Evolutionary conservation across 768 basidiomycete species (phyloP).

Genomic region (Phaffia australis): DNA sequence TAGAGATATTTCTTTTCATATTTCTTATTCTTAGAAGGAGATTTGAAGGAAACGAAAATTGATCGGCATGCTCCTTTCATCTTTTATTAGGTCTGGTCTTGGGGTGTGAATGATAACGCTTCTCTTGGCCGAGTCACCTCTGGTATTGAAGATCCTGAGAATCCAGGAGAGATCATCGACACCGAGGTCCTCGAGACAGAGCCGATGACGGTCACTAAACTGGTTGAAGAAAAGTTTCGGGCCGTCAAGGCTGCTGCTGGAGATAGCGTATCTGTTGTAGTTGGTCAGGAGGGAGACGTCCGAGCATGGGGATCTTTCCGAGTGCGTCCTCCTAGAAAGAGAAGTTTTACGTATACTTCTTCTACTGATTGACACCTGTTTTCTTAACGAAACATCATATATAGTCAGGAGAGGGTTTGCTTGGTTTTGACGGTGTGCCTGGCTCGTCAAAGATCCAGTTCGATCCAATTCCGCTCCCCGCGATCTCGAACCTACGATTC

Average conservation of each 20-base stretch:
- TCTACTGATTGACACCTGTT: neutral
- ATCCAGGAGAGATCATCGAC: constrained; percentile 14
- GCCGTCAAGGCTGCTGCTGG: constrained; percentile 24
- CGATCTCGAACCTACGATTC: constrained; percentile 43
- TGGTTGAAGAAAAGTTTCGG: constrained; percentile 22
- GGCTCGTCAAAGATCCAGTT: constrained; percentile 59
- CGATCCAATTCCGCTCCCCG: constrained; percentile 40
- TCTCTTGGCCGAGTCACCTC: constrained; percentile 22
- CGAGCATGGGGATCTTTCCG: constrained; percentile 27
- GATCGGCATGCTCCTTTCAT: neutral
- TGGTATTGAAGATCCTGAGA: constrained; percentile 19
- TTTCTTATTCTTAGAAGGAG: too few species aligned
- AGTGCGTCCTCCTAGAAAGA: constrained; percentile 2
- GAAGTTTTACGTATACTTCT: neutral
- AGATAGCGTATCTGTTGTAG: constrained; percentile 23
- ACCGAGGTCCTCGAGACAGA: constrained; percentile 21
- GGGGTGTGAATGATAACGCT: constrained; percentile 26
- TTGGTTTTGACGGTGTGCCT: constrained; percentile 56
- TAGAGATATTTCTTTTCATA: constrained; percentile 37
- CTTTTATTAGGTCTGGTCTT: constrained; percentile 23
- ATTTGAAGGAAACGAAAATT: neutral
- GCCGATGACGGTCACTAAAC: constrained; percentile 22
- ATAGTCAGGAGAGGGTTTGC: constrained; percentile 54
- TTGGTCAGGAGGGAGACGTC: constrained; percentile 23
- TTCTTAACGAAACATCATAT: neutral